Percentiles rank a stretch among this genome's conserved stretches.
phyloP scores from a whole-genome alignment of 441 rosid genomes.

The Syzygium syzygioides region DNA sequence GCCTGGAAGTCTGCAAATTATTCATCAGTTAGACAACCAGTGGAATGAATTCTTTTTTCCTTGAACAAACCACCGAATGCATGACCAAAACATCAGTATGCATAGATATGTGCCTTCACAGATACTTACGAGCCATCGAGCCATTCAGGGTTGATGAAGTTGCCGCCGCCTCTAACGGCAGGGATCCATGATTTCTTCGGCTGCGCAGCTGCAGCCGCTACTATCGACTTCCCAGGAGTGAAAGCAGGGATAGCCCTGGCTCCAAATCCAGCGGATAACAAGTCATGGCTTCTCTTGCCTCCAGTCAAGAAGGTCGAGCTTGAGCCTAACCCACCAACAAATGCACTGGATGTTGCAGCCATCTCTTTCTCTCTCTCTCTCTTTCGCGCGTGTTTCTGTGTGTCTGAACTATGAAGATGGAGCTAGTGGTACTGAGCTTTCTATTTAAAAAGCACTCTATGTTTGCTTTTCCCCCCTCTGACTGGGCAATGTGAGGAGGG shows the following conservation, averaged over 20 bases:
- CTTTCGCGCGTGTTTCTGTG: neutral
- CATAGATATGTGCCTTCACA: neutral
- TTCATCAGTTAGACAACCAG: neutral
- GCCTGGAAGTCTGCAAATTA: slow-evolving; percentile 71
- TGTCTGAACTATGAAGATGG: neutral
- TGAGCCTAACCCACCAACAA: neutral
- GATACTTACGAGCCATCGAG: slow-evolving; percentile 95
- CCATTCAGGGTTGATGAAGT: slow-evolving; percentile 90
- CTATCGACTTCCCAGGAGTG: slow-evolving; percentile 31
- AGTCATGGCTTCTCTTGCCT: slow-evolving; percentile 18
- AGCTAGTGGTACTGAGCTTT: neutral
- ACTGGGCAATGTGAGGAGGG: neutral
- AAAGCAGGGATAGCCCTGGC: slow-evolving; percentile 9
- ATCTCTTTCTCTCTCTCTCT: neutral
- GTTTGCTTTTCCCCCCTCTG: neutral
- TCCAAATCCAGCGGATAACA: slow-evolving; percentile 23
- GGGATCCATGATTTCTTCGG: slow-evolving; percentile 95
- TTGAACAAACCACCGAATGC: neutral
- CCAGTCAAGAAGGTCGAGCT: neutral
- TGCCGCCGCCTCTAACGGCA: slow-evolving; percentile 77
- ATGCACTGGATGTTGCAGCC: neutral
- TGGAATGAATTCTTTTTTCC: neutral
- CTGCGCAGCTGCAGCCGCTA: slow-evolving; percentile 45
- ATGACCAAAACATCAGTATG: neutral
- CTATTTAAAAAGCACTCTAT: neutral